Base-by-base conservation (phyloP, 2,329 filamentous ascomycete species). In the Lithohypha guttulata region DNA sequence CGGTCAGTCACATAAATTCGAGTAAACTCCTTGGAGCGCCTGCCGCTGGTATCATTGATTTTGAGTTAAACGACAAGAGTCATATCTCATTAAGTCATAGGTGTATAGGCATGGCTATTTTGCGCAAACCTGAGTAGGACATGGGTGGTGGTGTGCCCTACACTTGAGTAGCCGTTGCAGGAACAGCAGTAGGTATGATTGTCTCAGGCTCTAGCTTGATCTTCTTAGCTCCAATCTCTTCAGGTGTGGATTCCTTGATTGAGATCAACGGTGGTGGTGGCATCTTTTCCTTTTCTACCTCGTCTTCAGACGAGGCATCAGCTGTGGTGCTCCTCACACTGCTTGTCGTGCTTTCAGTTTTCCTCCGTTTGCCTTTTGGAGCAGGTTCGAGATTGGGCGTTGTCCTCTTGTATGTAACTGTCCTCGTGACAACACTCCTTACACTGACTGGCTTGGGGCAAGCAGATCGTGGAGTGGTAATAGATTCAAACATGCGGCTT, bases 311-410 rank as follows among this genome's bases (percentile, higher is more conserved):
- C 2, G 27, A 39, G 15, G 15, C 26, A 26, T 35, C 33, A n/a
- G 33, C 33, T 22, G 33, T 35, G 19, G 35, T 30, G 17, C 35
- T 30, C 17, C 35, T 11, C 6, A 39, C 27, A 22, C 35, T 39
- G 20, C 29, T 27, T n/a, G 37, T 25, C 9, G 29, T 25, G 30
- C 37, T 40, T 25, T 21, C 29, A 18, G 29, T 26, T 68, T 84
- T 93, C 65, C 87, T 80, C 65, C 86, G 77, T 73, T 95, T 96
- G 48, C 87, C 87, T 60, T 87, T 87, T 6, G 86, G 89, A 25
- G 87, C 85, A 17, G 87, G 84, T 49, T 86, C 83, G 65, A 96
- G 84, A 20, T 40, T 40, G 49, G 79, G 71, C 45, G 56, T 71
- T 56, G 81, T 58, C 38, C 68, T 63, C 53, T 84, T 93, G 62